These are phyloP conservation scores for Fonsecaea nubica DNA, from an alignment of 2,329 filamentous ascomycete species.

Conservation along the genomic window DNA sequence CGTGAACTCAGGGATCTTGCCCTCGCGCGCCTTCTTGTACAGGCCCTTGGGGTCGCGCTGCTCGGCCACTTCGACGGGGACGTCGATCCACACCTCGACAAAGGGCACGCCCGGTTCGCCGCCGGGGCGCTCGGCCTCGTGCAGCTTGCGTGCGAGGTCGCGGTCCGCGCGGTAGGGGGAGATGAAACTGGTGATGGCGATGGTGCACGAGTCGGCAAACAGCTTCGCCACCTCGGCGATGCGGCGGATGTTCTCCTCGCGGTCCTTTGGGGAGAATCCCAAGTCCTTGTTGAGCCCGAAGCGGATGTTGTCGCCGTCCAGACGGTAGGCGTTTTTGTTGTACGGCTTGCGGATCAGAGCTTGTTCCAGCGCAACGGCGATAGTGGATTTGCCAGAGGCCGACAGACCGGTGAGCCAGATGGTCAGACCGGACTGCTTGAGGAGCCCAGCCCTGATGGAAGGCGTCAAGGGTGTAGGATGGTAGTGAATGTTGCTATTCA, in stretches of 20 bases:
- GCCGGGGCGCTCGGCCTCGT: constrained; percentile 65
- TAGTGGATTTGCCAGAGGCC: constrained; percentile 95
- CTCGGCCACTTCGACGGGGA: constrained; percentile 90
- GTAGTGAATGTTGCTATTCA: constrained; percentile 54
- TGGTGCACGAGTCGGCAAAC: constrained; percentile 86
- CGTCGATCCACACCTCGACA: constrained; percentile 91
- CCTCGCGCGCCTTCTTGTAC: constrained; percentile 94
- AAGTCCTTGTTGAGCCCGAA: constrained; percentile 98
- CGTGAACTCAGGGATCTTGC: constrained; percentile 96
- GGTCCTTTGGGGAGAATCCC: constrained; percentile 88
- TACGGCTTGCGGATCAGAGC: constrained; percentile 78
- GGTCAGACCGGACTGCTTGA: constrained; percentile 87
- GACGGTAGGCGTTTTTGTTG: constrained; percentile 82
- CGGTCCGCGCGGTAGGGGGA: constrained; percentile 91
- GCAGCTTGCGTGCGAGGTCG: constrained; percentile 78
- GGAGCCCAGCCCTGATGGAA: constrained; percentile 53
- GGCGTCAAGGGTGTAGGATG: constrained; percentile 53
- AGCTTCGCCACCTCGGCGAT: constrained; percentile 97
- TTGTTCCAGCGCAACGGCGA: constrained; percentile 95
- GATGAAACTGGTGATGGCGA: constrained; percentile 96
- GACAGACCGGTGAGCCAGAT: constrained; percentile 98
- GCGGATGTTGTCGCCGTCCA: constrained; percentile 97
- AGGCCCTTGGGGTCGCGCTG: constrained; percentile 95
- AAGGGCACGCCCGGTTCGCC: constrained; percentile 76
- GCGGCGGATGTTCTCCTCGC: constrained; percentile 96